Evolutionary conservation across 2,329 filamentous ascomycete species (phyloP), one percentile per base, ranked within the genome.

Genomic region (Colletotrichum filicis): DNA sequence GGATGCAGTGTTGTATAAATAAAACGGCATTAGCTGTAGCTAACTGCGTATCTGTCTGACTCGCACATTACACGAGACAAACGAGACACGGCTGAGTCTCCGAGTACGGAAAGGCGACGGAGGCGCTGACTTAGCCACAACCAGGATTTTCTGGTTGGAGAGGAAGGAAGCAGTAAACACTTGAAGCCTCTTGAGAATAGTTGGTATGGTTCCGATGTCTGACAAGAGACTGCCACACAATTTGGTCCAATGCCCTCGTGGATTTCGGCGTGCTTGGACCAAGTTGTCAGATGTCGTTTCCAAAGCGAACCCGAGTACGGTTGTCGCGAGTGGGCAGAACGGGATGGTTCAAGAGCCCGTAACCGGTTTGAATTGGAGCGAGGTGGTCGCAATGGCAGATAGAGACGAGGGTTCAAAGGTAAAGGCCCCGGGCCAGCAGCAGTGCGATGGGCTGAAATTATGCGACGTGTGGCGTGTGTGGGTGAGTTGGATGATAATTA

Each of bases 291-390:
- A 35, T 42, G 53, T 58, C 30, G 42, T 37, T 60, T 49, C 26
- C 22, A 35, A 70, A n/a, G 59, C 70, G 70, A 73, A 73, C 56
- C 24, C 70, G 70, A 70, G 42, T 73, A 73, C 66, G 70, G 49
- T 24, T 68, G 55, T 53, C 22, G 24, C 7, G 49, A 28, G 30
- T 16, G 22, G 37, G 30, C 11, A 56, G 22, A 19, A 24, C 35
- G 56, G 66, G 60, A 52, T 28, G 26, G 11, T 26, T 57, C 55
- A 30, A 70, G 53, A 73, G 60, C 56, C 70, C 49, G 52, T 32
- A 16, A n/a, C 9, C 55, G 35, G 49, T 19, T 28, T 37, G 19
- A 60, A 53, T 12, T 19, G 30, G 28, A 28, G 30, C 6, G 42
- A 35, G 19, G 22, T 26, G n/a, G 22, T n/a, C 32, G 19, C 26